Base-by-base conservation (phyloP, 176 grass and related monocot species). In the Thinopyrum elongatum region DNA sequence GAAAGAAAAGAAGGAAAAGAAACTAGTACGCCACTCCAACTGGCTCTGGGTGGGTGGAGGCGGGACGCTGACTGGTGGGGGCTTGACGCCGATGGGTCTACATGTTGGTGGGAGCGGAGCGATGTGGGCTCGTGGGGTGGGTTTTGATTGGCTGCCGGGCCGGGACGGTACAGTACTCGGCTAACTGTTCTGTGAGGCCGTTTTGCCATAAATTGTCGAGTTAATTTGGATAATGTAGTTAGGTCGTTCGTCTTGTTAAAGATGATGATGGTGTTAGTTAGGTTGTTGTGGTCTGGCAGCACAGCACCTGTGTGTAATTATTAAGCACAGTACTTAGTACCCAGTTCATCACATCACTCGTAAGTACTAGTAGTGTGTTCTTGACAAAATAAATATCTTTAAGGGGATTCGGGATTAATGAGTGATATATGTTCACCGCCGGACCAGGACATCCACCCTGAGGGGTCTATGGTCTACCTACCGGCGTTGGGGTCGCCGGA, bases 1-100 rank as follows among this genome's bases (percentile, higher is more conserved):
- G 69, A 65, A 29, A 63, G 72, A 80, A 58, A 58, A 78, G 80
- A 84, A 86, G 74, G 77, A 84, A 88, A 88, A 76, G 76, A 88
- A 64, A 86, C 31, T 7, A 51, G 0, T 51, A 69, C 73, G 63
- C 62, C 29, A 30, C 44, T 44, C 65, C 82, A 77, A 77, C 80
- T 87, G 59, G 62, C 62, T 65, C 34, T 25, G 21, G 29, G 67
- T 79, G 57, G 68, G 70, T 14, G 36, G 65, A 22, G 27, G 4
- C 29, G 26, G 33, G 8, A 22, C 14, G 16, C 81, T 69, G 76
- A 23, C 75, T 11, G 14, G 75, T 65, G 89, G 89, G 89, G 15
- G 5, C 80, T 0, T 2, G 33, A 16, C 0, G 31, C 19, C 53
- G 41, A 36, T 63, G 26, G 75, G 80, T 76, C 85, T 42, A 60